These are phyloP conservation scores for Xylaria grammica DNA, from an alignment of 495 filamentous ascomycete genomes.

Conservation along the genomic window DNA sequence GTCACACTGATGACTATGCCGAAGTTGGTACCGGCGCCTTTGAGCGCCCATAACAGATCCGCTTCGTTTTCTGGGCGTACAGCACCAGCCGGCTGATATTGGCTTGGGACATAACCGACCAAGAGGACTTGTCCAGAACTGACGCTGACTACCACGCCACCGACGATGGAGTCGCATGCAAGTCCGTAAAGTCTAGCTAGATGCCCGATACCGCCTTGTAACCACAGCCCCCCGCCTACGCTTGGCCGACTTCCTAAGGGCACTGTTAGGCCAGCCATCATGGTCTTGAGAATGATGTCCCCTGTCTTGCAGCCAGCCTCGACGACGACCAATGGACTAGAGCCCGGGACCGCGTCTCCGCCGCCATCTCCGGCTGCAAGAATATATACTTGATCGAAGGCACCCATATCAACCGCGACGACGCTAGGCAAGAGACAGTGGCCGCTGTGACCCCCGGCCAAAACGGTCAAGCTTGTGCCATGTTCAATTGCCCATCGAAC, in stretches of 20 bases:
- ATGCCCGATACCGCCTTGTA: constrained; percentile 71
- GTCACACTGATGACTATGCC: constrained; percentile 65
- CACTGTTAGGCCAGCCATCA: constrained; percentile 58
- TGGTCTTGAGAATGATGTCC: constrained; percentile 60
- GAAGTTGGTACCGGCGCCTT: constrained; percentile 67
- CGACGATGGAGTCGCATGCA: constrained; percentile 64
- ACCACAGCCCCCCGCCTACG: constrained; percentile 65
- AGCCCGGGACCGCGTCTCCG: constrained; percentile 24
- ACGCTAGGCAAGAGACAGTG: constrained; percentile 62
- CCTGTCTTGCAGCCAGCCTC: constrained; percentile 61
- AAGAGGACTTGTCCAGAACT: constrained; percentile 54
- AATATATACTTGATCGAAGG: constrained; percentile 60
- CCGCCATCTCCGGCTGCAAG: constrained; percentile 36
- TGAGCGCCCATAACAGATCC: constrained; percentile 66
- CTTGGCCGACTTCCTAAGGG: constrained; percentile 66
- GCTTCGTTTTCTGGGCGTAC: constrained; percentile 53
- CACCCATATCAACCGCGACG: constrained; percentile 63
- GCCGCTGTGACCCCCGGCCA: constrained; percentile 66
- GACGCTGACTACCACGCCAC: constrained; percentile 63
- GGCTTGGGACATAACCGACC: constrained; percentile 58
- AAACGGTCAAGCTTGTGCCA: constrained; percentile 52
- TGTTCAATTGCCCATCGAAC: constrained; percentile 65
- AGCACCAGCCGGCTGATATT: constrained; percentile 54
- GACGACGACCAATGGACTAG: constrained; percentile 52
- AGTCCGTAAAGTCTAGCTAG: constrained; percentile 63